Evolutionary conservation across 2,329 filamentous ascomycete species (phyloP).

Genomic region (Plenodomus lindquistii): DNA sequence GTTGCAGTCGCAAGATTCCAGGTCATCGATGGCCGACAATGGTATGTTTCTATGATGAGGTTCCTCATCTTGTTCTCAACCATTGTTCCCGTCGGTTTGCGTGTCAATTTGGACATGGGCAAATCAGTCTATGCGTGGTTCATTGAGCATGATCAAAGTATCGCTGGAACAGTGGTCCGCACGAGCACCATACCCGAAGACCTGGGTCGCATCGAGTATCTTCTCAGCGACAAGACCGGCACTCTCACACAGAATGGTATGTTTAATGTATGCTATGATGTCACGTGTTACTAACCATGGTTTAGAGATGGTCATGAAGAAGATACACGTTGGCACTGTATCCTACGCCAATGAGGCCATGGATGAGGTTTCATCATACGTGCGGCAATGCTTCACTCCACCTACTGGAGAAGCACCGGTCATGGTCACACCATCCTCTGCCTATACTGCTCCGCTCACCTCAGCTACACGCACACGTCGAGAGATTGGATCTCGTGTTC

Average conservation of each 20-base stretch:
- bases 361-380: constrained; percentile 90
- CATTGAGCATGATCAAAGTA: constrained; percentile 88
- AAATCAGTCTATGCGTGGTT: constrained; percentile 96
- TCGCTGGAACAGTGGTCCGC: constrained; percentile 87
- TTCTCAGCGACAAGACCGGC: constrained; percentile 97
- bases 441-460: constrained; percentile 63
- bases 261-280: constrained; percentile 14
- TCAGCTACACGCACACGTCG: constrained; percentile 80
- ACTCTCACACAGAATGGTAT: constrained; percentile 87
- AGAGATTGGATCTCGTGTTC: constrained; percentile 90
- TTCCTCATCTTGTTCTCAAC: constrained; percentile 98
- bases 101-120: constrained; percentile 95
- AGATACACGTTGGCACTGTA: constrained; percentile 96
- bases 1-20: constrained; percentile 86
- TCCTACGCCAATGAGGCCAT: constrained; percentile 98
- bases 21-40: constrained; percentile 65
- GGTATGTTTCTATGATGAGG: constrained; percentile 98
- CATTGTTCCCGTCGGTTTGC: constrained; percentile 94
- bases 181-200: constrained; percentile 98
- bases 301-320: constrained; percentile 93
- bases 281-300: constrained; percentile 21
- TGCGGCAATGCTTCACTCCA: constrained; percentile 77
- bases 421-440: constrained; percentile 77
- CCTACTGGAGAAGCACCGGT: constrained; percentile 34
- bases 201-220: constrained; percentile 90